These are phyloP conservation scores for Didymella pinodella DNA, from an alignment of 2,329 filamentous ascomycete species.

Conservation along the genomic window DNA sequence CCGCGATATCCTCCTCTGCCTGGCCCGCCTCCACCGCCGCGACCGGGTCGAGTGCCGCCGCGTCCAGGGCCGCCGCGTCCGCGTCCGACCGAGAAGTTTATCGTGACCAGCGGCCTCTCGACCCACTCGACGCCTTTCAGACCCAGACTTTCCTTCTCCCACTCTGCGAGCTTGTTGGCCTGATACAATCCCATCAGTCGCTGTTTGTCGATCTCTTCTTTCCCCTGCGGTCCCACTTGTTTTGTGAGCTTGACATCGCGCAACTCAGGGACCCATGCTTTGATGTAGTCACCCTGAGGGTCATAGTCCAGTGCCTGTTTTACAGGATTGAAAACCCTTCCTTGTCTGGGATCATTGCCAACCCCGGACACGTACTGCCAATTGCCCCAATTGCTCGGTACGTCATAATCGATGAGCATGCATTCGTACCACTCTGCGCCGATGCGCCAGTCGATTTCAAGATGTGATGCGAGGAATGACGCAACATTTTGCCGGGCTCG, in stretches of 20 bases:
- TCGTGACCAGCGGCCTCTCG: constrained; percentile 62
- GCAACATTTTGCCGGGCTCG: constrained; percentile 79
- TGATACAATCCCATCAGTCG: constrained; percentile 71
- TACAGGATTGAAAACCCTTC: constrained; percentile 80
- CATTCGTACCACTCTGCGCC: constrained; percentile 86
- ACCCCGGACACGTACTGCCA: constrained; percentile 85
- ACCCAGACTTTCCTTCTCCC: constrained; percentile 65
- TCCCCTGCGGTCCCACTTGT: constrained; percentile 24
- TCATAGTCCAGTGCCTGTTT: constrained; percentile 85
- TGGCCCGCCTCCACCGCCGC: constrained; percentile 9
- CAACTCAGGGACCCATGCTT: constrained; percentile 76
- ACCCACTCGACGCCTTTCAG: constrained; percentile 70
- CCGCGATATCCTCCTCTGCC: constrained; percentile 15
- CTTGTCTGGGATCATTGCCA: constrained; percentile 77
- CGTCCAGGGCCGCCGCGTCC: constrained; percentile 24
- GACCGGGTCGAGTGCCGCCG: constrained; percentile 12
- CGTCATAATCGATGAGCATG: constrained; percentile 77
- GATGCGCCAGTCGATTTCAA: constrained; percentile 79
- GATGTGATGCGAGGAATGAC: constrained; percentile 74
- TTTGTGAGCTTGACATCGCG: constrained; percentile 55
- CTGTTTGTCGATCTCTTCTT: constrained; percentile 48
- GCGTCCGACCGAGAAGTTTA: constrained; percentile 49
- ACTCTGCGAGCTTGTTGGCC: constrained; percentile 68
- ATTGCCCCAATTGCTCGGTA: constrained; percentile 79
- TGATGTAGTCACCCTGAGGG: constrained; percentile 71